Conservation (phyloP, 1,284 basidiomycete species). For the Austroboletus niveus region DNA sequence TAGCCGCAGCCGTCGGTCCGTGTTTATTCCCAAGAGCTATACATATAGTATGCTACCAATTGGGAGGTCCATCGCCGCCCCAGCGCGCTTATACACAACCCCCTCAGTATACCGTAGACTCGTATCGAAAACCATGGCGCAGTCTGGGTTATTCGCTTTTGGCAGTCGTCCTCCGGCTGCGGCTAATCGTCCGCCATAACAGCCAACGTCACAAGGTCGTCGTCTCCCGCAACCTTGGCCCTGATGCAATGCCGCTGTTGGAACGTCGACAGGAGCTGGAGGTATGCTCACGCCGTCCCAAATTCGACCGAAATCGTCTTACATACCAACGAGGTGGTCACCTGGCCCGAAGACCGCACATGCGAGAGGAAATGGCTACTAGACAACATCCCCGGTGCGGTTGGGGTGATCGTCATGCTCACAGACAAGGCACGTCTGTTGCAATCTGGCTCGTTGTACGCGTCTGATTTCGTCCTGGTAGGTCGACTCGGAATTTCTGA, state of each 20-base stretch:
- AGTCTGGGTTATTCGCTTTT: slow-evolving; percentile 27
- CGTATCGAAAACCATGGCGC: slow-evolving; percentile 9
- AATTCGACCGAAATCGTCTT: background rate
- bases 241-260: slow-evolving; percentile 68
- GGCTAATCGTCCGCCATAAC: slow-evolving; percentile 21
- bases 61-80: too few species aligned
- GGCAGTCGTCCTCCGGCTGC: slow-evolving; percentile 11
- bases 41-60: too few species aligned
- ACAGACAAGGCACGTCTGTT: slow-evolving; percentile 59
- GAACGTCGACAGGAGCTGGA: slow-evolving; percentile 51
- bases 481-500: slow-evolving; percentile 74
- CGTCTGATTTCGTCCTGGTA: slow-evolving; percentile 25
- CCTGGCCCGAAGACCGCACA: slow-evolving; percentile 67
- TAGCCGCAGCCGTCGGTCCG: too few species aligned
- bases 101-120: background rate
- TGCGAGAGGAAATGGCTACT: slow-evolving; percentile 79
- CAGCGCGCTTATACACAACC: too few species aligned
- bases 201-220: slow-evolving; percentile 53
- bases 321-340: slow-evolving; percentile 47
- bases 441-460: background rate
- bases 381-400: slow-evolving; percentile 64
- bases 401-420: slow-evolving; percentile 67
- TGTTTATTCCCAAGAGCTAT: too few species aligned
- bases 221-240: slow-evolving; percentile 66
- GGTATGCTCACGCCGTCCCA: slow-evolving; percentile 33